phyloP scores from a whole-genome alignment of 1,139 yeast species.

The Candida pseudoviswanathii region DNA sequence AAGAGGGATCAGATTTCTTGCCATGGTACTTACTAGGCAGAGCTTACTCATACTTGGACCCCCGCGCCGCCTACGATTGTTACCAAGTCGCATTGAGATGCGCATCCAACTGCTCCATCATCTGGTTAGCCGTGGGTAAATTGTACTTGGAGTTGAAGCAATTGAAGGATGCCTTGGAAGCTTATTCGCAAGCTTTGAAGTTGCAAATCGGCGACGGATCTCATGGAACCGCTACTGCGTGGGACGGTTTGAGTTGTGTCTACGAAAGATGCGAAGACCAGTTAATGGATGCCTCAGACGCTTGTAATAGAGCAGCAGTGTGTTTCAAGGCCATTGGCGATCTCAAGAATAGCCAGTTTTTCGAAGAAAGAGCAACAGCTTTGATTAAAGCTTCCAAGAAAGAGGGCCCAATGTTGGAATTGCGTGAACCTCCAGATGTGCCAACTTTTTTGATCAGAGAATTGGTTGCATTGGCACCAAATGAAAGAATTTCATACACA shows the following conservation, averaged over 20 bases:
- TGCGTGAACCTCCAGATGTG: conserved; percentile 53
- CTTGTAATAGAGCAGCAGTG: conserved; percentile 53
- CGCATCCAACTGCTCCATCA: conserved; percentile 56
- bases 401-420: conserved; percentile 45
- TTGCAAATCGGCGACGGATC: conserved; percentile 52
- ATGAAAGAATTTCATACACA: conserved; percentile 42
- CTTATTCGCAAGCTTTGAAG: conserved; percentile 65
- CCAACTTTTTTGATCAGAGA: conserved; percentile 51
- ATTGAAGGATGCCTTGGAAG: conserved; percentile 65
- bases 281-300: conserved; percentile 60
- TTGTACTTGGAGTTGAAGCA: conserved; percentile 61
- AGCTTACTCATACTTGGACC: conserved; percentile 51
- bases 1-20: conserved; percentile 41
- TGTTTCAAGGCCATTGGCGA: conserved; percentile 55
- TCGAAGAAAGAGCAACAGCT: conserved; percentile 46
- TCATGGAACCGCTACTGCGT: conserved; percentile 58
- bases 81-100: conserved; percentile 59
- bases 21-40: conserved; percentile 62
- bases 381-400: conserved; percentile 44
- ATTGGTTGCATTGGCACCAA: conserved; percentile 45
- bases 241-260: conserved; percentile 68
- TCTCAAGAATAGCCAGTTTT: conserved; percentile 36
- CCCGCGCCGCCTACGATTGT: conserved; percentile 57
- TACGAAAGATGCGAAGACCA: conserved; percentile 66
- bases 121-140: conserved; percentile 69